phyloP scores from a whole-genome alignment of 306 rosid species.

The Vigna angularis region DNA sequence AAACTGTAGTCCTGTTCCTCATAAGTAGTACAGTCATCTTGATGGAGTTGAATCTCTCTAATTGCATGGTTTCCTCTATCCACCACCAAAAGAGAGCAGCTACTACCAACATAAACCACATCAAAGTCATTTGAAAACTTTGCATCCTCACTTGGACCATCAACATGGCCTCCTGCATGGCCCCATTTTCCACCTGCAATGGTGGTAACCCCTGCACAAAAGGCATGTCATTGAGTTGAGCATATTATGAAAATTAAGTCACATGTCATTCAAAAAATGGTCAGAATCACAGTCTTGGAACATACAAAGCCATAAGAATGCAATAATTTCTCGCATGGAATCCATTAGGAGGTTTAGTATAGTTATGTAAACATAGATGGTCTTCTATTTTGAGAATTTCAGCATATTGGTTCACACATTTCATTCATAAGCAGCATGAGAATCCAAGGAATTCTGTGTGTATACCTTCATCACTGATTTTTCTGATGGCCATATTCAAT shows the following conservation, averaged over 20 bases:
- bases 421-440: constrained; percentile 19
- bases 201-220: constrained; percentile 82
- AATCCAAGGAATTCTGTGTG: constrained; percentile 8
- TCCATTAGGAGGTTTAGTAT: background rate
- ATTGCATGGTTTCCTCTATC: constrained; percentile 97
- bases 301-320: background rate
- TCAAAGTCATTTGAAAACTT: constrained; percentile 93
- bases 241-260: background rate
- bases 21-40: constrained; percentile 68
- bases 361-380: background rate
- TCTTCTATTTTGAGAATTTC: constrained; percentile 7
- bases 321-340: background rate
- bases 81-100: constrained; percentile 88
- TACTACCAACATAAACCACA: constrained; percentile 73
- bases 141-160: constrained; percentile 98
- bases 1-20: constrained; percentile 62
- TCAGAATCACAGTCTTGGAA: background rate
- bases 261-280: background rate
- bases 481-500: constrained; percentile 94
- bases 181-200: constrained; percentile 98
- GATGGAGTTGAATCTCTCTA: constrained; percentile 89
- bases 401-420: constrained; percentile 20
- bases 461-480: constrained; percentile 84
- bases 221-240: constrained; percentile 30
- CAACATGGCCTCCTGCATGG: constrained; percentile 84